Evolutionary conservation across 1,284 basidiomycete genomes (phyloP).

Genomic region (Anthracocystis walkeri): DNA sequence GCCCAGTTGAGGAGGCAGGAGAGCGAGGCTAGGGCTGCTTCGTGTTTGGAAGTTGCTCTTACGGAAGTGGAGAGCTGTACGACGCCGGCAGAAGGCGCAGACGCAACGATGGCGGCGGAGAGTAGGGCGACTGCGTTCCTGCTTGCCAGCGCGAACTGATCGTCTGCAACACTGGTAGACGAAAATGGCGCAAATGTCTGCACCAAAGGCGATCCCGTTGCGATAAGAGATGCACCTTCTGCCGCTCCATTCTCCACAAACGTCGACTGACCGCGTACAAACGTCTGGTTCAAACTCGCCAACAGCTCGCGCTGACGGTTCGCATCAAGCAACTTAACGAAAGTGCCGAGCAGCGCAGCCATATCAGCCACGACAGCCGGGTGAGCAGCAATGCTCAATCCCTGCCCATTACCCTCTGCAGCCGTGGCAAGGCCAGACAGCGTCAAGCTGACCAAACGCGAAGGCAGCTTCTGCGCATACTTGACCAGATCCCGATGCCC

Average conservation of each 20-base stretch:
- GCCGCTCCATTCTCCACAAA: conserved; percentile 5
- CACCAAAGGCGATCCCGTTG: conserved; percentile 6
- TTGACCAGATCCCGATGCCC: conserved; percentile 50
- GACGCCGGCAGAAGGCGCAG: conserved; percentile 20
- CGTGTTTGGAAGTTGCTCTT: conserved; percentile 11
- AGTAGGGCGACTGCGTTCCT: conserved; percentile 32
- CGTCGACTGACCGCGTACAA: conserved; percentile 17
- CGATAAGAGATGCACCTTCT: conserved; percentile 13
- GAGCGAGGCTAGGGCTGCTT: conserved; percentile 24
- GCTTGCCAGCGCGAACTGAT: conserved; percentile 7
- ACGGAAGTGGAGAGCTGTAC: conserved; percentile 4
- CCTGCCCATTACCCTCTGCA: not conserved
- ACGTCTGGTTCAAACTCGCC: conserved; percentile 38
- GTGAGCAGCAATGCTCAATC: conserved; percentile 39
- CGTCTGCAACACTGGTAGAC: no score
- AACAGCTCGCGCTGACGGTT: conserved; percentile 51
- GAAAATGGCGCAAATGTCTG: conserved; percentile 5
- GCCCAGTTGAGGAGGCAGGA: conserved; percentile 35
- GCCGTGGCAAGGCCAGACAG: conserved; percentile 23
- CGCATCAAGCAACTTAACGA: conserved; percentile 45
- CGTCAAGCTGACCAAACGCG: conserved; percentile 47
- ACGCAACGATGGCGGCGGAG: conserved; percentile 39
- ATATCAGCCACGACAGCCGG: conserved; percentile 50
- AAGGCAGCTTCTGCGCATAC: conserved; percentile 53
- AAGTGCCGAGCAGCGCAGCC: conserved; percentile 49